Percentiles rank a stretch among this genome's conserved stretches.
These are phyloP conservation scores for Astraeus odoratus DNA, from an alignment of 768 basidiomycete species.

Conservation along the genomic window DNA sequence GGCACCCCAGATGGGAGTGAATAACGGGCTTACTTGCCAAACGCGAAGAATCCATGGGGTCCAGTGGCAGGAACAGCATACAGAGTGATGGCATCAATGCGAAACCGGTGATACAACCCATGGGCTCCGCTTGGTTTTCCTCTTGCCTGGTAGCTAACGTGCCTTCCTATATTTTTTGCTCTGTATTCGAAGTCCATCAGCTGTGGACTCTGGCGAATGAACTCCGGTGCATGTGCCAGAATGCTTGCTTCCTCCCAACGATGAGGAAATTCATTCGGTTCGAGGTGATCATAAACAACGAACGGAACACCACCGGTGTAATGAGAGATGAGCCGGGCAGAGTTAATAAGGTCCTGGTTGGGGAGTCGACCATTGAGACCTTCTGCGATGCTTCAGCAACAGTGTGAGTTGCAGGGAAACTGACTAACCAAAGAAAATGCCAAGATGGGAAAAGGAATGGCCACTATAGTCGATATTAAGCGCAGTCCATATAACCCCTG, in stretches of 20 bases:
- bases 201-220: slow-evolving; percentile 34
- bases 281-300: slow-evolving; percentile 72
- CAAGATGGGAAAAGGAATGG: slow-evolving; percentile 93
- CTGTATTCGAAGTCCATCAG: slow-evolving; percentile 49
- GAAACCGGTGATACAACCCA: slow-evolving; percentile 84
- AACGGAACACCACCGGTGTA: slow-evolving; percentile 74
- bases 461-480: slow-evolving; percentile 93
- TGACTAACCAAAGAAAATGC: slow-evolving; percentile 82
- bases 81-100: slow-evolving; percentile 90
- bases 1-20: slow-evolving; percentile 1
- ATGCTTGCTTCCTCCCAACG: slow-evolving; percentile 20
- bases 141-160: slow-evolving; percentile 66
- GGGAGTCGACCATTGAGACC: slow-evolving; percentile 92
- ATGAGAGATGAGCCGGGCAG: slow-evolving; percentile 63
- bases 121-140: slow-evolving; percentile 86
- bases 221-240: slow-evolving; percentile 40
- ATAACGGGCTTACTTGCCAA: slow-evolving; percentile 63
- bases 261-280: slow-evolving; percentile 36
- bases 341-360: slow-evolving; percentile 92
- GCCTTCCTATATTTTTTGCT: slow-evolving; percentile 61
- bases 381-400: slow-evolving; percentile 44
- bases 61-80: slow-evolving; percentile 83
- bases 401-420: neutral
- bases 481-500: slow-evolving; percentile 94
- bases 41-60: slow-evolving; percentile 91